These are phyloP conservation scores for Leucocoprinus birnbaumii DNA, from an alignment of 768 basidiomycete species.

Conservation along the genomic window DNA sequence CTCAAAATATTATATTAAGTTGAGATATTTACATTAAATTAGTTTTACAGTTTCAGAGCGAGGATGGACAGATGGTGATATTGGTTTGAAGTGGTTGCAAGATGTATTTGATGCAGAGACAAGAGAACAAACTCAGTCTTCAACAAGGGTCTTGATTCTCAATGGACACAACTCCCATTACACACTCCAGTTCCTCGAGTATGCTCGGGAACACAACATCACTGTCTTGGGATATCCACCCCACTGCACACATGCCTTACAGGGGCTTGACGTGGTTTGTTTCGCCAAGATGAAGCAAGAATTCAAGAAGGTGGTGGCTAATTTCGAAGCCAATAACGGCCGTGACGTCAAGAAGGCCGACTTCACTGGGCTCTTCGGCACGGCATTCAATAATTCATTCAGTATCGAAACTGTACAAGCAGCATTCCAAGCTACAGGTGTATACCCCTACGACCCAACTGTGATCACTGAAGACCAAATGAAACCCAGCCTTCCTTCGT, in stretches of 20 bases:
- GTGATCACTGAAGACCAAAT: slow-evolving; percentile 30
- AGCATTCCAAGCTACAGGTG: slow-evolving; percentile 36
- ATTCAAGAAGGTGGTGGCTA: slow-evolving; percentile 20
- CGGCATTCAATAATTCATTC: slow-evolving; percentile 28
- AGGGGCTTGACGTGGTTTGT: slow-evolving; percentile 43
- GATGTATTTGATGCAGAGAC: slow-evolving; percentile 31
- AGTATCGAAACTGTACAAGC: slow-evolving; percentile 27
- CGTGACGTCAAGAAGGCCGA: slow-evolving; percentile 28
- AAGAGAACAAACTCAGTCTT: slow-evolving; percentile 20
- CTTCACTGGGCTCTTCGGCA: slow-evolving; percentile 31
- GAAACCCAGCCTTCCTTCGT: slow-evolving; percentile 31
- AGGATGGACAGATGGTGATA: slow-evolving; percentile 28
- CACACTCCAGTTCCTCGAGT: slow-evolving; percentile 29
- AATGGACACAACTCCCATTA: slow-evolving; percentile 42
- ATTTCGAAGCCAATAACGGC: slow-evolving; percentile 21
- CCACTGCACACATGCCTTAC: slow-evolving; percentile 37
- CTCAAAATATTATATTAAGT: neutral
- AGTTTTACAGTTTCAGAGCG: slow-evolving; percentile 22
- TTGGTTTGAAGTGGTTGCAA: slow-evolving; percentile 21
- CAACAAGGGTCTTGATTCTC: slow-evolving; percentile 26
- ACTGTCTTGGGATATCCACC: slow-evolving; percentile 33
- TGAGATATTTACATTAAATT: neutral
- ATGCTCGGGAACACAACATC: slow-evolving; percentile 32
- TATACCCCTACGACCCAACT: slow-evolving; percentile 32
- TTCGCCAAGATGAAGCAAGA: slow-evolving; percentile 36